phyloP scores from a whole-genome alignment of 73 alveolate species.

The Breviolum minutum region DNA sequence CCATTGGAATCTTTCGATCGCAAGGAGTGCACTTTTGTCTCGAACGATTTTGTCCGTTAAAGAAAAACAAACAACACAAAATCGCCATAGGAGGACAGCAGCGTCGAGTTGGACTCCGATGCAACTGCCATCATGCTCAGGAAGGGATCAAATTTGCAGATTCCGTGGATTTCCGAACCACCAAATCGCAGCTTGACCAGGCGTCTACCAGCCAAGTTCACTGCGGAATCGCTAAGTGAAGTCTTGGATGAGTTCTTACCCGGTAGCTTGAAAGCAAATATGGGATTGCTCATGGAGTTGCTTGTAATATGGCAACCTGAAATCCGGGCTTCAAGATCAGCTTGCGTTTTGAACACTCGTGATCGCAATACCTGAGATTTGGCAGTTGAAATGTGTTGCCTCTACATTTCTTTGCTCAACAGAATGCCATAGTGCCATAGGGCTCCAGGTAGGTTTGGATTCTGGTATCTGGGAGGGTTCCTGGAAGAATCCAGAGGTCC shows the following conservation, averaged over 20 bases:
- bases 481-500: too few species aligned
- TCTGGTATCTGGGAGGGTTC: too few species aligned
- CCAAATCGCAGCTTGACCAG: background rate
- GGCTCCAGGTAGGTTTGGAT: too few species aligned
- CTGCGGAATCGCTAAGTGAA: slow-evolving; percentile 9
- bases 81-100: background rate
- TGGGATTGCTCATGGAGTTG: too few species aligned
- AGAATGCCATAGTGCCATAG: too few species aligned
- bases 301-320: too few species aligned
- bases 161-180: background rate
- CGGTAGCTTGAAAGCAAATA: too few species aligned
- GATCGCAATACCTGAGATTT: too few species aligned
- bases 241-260: slow-evolving; percentile 66
- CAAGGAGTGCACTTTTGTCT: background rate
- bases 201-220: slow-evolving; percentile 76
- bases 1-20: slow-evolving; percentile 46
- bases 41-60: background rate
- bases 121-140: slow-evolving; percentile 89
- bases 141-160: background rate
- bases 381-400: too few species aligned
- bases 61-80: background rate
- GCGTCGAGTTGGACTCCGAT: slow-evolving; percentile 12
- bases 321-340: too few species aligned
- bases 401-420: too few species aligned
- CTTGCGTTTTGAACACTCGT: too few species aligned